These are phyloP conservation scores for Acephala macrosclerotiorum DNA, from an alignment of 2,329 filamentous ascomycete genomes.

Conservation along the genomic window DNA sequence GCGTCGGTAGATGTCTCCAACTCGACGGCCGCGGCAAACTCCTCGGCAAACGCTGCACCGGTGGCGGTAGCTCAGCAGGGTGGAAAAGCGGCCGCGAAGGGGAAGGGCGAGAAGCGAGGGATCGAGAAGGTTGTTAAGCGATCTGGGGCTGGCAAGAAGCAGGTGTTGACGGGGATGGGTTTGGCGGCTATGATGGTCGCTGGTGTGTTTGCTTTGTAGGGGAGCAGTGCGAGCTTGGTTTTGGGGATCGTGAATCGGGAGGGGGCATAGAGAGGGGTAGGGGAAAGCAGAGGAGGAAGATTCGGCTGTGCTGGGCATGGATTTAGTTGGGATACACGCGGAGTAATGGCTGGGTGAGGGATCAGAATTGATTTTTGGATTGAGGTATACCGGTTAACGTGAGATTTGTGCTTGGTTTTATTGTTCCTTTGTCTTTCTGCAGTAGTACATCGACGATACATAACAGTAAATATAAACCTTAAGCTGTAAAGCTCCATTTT, in stretches of 20 bases:
- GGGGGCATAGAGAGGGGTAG: neutral
- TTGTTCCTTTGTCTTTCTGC: neutral
- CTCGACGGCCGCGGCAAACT: neutral
- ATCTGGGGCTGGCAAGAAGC: constrained; percentile 2
- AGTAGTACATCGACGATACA: neutral
- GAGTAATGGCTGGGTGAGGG: neutral
- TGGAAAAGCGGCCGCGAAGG: neutral
- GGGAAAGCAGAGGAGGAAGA: neutral
- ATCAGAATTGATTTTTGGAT: neutral
- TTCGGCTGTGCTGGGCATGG: constrained; percentile 2
- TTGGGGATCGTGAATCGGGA: neutral
- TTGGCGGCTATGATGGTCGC: constrained; percentile 8
- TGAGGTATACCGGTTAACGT: neutral
- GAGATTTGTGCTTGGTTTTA: neutral
- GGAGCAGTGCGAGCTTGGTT: neutral
- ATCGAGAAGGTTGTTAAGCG: constrained; percentile 1
- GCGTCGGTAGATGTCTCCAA: neutral
- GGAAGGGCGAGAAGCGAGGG: constrained; percentile 8
- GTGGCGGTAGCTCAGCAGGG: neutral
- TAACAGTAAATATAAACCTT: neutral
- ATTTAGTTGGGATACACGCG: neutral
- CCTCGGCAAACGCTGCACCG: neutral
- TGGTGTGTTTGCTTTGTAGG: constrained; percentile 15
- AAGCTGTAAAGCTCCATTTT: neutral
- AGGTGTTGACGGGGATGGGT: constrained; percentile 1